Evolutionary conservation across 148 eudicot species (phyloP), one percentile per base, ranked within the genome.

Genomic region (Rhododendron simsii): DNA sequence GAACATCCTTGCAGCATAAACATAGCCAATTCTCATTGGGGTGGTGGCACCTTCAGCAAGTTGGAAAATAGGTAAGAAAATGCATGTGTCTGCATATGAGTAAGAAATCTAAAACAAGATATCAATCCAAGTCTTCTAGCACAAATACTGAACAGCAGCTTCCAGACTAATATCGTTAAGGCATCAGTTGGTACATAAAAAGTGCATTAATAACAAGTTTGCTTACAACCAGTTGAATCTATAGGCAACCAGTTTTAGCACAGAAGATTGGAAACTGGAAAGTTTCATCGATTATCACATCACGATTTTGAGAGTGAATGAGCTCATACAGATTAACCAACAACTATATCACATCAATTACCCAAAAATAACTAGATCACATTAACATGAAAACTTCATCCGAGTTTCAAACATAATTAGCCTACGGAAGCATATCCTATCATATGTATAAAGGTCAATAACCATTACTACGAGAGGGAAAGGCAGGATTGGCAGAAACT

Each of bases 1-100:
- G 91, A 76, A 95, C 99, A 30, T 92, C 96, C 88, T 95, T 95
- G 84, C 99, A 96, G 90, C 89, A 84, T 87, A 96, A 90, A 87
- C 99, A 96, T 79, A 94, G 41, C 99, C 99, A 96, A 81, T 96
- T 96, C 91, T 96, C 99, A 14, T 87, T 87, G 28, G 97, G 95
- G 74, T 96, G 93, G 28, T 96, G 88, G 81, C 99, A 95, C 95
- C 99, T 95, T 88, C 84, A 92, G 63, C 75, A 44, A 47, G 63
- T 80, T 15, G 35, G 21, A 61, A 74, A 30, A 44, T 35, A 37
- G 80, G 39, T 84, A 50, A 84, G 85, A 23, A 26, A 74, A 47
- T 16, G 81, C 23, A 20, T 0, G 18, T 3, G 14, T 39, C 10
- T 3, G 33, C 39, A 13, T 16, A 10, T 2, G 18, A 3, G 23